A percentile compares a stretch with the other conserved stretches of the same genome.
Evolutionary conservation across 345 rosid genomes (phyloP).

Genomic region (Anastatica hierochuntica): DNA sequence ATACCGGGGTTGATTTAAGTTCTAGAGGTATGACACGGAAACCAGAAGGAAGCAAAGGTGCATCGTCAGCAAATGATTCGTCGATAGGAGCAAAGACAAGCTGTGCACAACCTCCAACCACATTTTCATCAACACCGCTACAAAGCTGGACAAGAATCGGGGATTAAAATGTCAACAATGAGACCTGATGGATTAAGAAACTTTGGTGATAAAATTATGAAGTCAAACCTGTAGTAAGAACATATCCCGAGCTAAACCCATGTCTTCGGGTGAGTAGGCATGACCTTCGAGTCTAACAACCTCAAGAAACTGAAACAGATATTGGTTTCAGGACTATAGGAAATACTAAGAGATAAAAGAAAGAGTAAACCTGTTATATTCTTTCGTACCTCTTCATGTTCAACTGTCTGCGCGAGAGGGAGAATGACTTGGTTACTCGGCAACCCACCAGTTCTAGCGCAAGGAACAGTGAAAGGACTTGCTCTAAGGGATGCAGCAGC

Average conservation of each 20-base stretch:
- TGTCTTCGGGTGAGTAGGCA: conserved; percentile 81
- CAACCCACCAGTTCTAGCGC: conserved; percentile 76
- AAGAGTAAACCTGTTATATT: neutral
- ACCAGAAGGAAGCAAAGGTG: conserved; percentile 86
- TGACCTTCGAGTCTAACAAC: conserved; percentile 89
- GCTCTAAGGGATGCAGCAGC: conserved; percentile 78
- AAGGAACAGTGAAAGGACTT: conserved; percentile 80
- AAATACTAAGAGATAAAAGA: neutral
- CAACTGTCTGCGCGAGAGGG: conserved; percentile 86
- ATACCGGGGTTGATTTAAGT: conserved; percentile 54
- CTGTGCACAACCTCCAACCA: conserved; percentile 84
- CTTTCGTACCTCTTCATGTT: conserved; percentile 77
- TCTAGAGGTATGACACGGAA: conserved; percentile 87
- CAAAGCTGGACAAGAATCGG: conserved; percentile 49
- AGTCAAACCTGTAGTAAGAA: conserved; percentile 70
- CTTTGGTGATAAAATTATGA: neutral
- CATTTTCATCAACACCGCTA: conserved; percentile 86
- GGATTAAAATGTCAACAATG: neutral
- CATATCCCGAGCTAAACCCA: conserved; percentile 85
- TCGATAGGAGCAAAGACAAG: conserved; percentile 96
- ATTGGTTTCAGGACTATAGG: neutral
- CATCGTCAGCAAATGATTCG: conserved; percentile 96
- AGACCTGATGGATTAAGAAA: neutral
- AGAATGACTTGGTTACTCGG: conserved; percentile 85
- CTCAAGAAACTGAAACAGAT: conserved; percentile 56